Evolutionary conservation across 768 basidiomycete genomes (phyloP), one percentile per base, ranked within the genome.

Genomic region (Coprinellus micaceus): DNA sequence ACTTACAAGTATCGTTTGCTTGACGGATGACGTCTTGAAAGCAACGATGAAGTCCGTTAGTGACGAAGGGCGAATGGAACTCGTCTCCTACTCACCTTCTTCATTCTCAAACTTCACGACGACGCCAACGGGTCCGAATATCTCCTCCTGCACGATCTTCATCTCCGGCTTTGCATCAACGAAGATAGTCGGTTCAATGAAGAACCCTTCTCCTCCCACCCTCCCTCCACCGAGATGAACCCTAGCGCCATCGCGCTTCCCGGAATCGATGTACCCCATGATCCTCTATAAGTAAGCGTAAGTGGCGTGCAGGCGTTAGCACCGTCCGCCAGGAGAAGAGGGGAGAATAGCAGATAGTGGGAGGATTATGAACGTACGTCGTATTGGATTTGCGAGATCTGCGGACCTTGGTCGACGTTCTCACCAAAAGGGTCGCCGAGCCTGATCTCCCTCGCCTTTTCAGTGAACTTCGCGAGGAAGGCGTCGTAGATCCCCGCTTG

Each of bases 401-500:
- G 84, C 0, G 91, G 91, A 22, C 92, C 92, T 61, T 91, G 89
- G 69, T 81, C 79, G 28, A 79, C 79, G 7, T 75, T 79, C 0
- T 68, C 59, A 2, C 63, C 63, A 73, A 93, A 91, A 1, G 90
- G 89, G 62, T 89, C 82, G 21, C 90, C 91, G 53, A 90, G 63
- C 67, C 82, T 82, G 68, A 88, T 71, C 0, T 66, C 54, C 64
- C 74, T 70, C 48, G 85, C 75, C 67, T 80, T 77, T 25, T 71
- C 79, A 1, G 80, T 79, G 71, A 94, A 87, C 52, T 68, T 75
- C 48, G 71, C 67, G 52, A 92, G 69, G 77, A 95, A 94, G 61
- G 84, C 69, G 68, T 93, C 89, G 68, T 94, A 94, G 61, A 94
- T 83, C 5, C 75, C 72, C 52, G 82, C 83, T 61, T 94, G 91